phyloP scores from a whole-genome alignment of 129 eudicot genomes.

The Artemisia tridentata region DNA sequence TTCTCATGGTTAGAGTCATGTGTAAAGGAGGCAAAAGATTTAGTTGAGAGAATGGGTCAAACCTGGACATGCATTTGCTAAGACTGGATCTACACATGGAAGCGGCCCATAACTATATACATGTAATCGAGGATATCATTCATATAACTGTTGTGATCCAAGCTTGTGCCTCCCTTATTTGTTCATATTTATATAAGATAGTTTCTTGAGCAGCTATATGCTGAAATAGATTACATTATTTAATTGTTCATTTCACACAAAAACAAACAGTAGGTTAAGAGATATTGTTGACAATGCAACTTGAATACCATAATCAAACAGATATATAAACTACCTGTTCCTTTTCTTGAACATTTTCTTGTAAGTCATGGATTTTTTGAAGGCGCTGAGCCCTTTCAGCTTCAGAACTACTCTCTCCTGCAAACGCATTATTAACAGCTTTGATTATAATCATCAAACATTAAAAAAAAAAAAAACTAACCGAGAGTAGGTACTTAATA shows the following conservation, averaged over 20 bases:
- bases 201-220: constrained; percentile 86
- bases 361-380: constrained; percentile 75
- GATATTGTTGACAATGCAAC: background rate
- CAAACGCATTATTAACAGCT: background rate
- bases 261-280: background rate
- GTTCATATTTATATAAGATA: too few species aligned
- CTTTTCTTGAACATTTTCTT: constrained; percentile 81
- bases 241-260: too few species aligned
- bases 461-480: background rate
- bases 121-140: too few species aligned
- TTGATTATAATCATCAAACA: background rate
- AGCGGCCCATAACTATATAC: too few species aligned
- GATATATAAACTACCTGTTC: constrained; percentile 55
- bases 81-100: too few species aligned
- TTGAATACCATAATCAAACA: background rate
- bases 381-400: constrained; percentile 76
- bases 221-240: constrained; percentile 40
- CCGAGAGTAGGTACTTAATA: too few species aligned
- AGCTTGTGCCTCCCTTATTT: too few species aligned
- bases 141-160: too few species aligned
- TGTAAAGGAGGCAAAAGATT: too few species aligned
- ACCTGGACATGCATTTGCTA: too few species aligned
- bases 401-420: constrained; percentile 83
- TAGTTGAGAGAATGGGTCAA: too few species aligned
- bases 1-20: too few species aligned